phyloP scores from a whole-genome alignment of 1,284 basidiomycete species.

The Cryptococcus jaspeensis region DNA sequence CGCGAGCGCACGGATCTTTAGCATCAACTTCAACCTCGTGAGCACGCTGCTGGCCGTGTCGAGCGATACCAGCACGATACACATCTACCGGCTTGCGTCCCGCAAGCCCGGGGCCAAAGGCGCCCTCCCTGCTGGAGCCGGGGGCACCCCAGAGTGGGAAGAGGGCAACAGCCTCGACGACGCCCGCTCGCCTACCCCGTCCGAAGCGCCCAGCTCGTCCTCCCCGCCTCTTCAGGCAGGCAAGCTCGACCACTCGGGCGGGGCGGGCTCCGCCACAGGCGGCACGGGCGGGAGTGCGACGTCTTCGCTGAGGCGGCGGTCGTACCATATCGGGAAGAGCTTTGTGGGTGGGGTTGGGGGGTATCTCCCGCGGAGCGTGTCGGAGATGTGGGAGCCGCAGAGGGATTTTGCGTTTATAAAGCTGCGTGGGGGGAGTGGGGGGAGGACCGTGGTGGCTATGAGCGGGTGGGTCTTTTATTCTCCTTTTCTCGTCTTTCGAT shows the following conservation, averaged over 20 bases:
- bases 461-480: constrained; percentile 63
- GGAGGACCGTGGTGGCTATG: constrained; percentile 76
- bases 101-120: constrained; percentile 3
- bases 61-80: constrained; percentile 92
- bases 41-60: constrained; percentile 83
- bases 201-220: constrained; percentile 28
- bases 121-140: background rate
- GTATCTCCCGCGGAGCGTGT: constrained; percentile 84
- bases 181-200: constrained; percentile 23
- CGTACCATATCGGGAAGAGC: constrained; percentile 73
- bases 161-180: constrained; percentile 16
- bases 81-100: constrained; percentile 80
- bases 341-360: constrained; percentile 80
- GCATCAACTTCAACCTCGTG: constrained; percentile 87
- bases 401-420: constrained; percentile 92
- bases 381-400: constrained; percentile 96
- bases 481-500: background rate
- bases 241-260: constrained; percentile 3
- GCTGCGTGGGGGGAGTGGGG: constrained; percentile 71
- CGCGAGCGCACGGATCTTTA: constrained; percentile 81
- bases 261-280: background rate
- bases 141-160: constrained; percentile 1
- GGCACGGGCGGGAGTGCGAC: constrained; percentile 22
- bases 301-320: constrained; percentile 56
- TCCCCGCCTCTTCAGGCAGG: constrained; percentile 25